Conservation (phyloP, 306 rosid species). For the Vigna radiata region DNA sequence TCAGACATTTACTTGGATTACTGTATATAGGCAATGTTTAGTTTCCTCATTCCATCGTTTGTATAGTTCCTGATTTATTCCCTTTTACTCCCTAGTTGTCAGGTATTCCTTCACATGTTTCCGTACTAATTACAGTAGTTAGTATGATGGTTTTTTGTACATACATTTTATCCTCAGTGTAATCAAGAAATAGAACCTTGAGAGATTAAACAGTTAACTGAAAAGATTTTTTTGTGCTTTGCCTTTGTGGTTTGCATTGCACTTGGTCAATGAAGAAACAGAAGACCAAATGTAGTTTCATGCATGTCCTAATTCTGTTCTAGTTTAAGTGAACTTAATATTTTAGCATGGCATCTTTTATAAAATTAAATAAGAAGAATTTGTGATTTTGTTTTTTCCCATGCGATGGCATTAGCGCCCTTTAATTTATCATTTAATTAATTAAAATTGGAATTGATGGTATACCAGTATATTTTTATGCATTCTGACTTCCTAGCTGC, state of each 20-base stretch:
- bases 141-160: neutral
- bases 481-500: constrained; percentile 10
- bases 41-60: neutral
- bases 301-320: neutral
- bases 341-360: neutral
- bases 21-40: neutral
- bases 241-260: neutral
- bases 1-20: constrained; percentile 18
- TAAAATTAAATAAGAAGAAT: neutral
- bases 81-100: neutral
- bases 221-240: neutral
- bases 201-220: neutral
- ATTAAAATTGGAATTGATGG: constrained; percentile 1
- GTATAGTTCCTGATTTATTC: constrained; percentile 4
- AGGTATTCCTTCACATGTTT: neutral
- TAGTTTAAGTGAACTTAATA: neutral
- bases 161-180: neutral
- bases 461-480: neutral
- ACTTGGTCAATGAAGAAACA: neutral
- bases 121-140: neutral
- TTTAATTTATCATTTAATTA: neutral
- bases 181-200: neutral
- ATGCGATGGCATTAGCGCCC: neutral
- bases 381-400: neutral
- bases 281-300: neutral